phyloP scores from a whole-genome alignment of 768 basidiomycete species.

The Auricularia sp. region DNA sequence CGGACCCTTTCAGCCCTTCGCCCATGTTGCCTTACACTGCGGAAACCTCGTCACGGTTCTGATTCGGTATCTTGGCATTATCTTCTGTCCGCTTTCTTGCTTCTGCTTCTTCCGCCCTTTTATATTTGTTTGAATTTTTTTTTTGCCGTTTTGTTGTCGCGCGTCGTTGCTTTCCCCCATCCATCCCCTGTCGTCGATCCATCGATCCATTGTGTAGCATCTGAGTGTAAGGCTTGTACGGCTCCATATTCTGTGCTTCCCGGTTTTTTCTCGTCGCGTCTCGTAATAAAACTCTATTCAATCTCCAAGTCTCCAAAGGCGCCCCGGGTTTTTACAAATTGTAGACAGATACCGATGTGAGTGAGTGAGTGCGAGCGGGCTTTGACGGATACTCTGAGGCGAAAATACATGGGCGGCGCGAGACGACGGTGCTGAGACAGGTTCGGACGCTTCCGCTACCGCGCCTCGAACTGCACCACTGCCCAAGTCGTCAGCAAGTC shows the following conservation, averaged over 20 bases:
- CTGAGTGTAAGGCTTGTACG: conserved; percentile 4
- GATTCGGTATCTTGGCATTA: background rate
- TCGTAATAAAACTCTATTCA: conserved; percentile 1
- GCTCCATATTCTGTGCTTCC: conserved; percentile 1
- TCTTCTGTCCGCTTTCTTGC: background rate
- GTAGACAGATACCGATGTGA: too few species aligned
- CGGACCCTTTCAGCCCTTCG: background rate
- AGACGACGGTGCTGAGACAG: background rate
- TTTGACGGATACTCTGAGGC: too few species aligned
- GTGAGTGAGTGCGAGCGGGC: too few species aligned
- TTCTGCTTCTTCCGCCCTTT: background rate
- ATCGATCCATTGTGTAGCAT: background rate
- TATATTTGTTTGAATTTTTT: background rate
- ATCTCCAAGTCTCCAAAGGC: background rate
- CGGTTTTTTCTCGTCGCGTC: background rate
- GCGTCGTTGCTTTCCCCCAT: background rate
- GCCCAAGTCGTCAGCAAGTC: conserved; percentile 6
- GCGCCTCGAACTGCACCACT: conserved; percentile 84
- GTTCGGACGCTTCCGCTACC: conserved; percentile 27
- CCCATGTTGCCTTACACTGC: background rate
- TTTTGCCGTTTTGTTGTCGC: background rate
- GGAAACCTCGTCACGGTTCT: background rate
- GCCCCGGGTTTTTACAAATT: too few species aligned
- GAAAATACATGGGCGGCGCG: too few species aligned
- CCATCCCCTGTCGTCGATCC: background rate